Conservation (phyloP, 2,329 filamentous ascomycete species). For the Byssochlamys sp. region DNA sequence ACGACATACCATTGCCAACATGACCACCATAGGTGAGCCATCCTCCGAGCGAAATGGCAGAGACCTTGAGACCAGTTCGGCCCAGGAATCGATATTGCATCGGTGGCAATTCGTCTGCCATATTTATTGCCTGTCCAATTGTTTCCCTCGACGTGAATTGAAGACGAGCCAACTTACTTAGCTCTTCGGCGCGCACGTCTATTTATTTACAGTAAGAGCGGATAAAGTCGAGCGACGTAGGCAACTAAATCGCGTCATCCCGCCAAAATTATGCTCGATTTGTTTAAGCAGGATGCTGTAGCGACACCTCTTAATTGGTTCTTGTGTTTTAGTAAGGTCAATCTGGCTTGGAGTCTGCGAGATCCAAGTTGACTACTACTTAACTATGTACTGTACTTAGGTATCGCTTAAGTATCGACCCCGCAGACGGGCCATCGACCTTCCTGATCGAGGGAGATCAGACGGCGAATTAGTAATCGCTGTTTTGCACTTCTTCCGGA, state of each 20-base stretch:
- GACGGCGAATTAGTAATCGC: background rate
- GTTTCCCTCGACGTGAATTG: background rate
- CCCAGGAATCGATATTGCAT: constrained; percentile 2
- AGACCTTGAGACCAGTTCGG: constrained; percentile 58
- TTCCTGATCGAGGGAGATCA: background rate
- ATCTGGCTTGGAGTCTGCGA: background rate
- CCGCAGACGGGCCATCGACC: background rate
- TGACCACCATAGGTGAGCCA: constrained; percentile 53
- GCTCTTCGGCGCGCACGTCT: background rate
- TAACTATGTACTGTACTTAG: background rate
- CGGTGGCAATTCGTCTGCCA: background rate
- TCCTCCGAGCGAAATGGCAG: constrained; percentile 56
- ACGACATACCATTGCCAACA: constrained; percentile 50
- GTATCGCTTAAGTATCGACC: background rate
- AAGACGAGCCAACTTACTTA: background rate
- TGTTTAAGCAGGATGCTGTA: background rate
- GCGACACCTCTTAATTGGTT: background rate
- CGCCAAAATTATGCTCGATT: background rate
- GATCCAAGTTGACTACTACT: background rate
- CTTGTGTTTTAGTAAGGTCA: background rate
- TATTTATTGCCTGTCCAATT: background rate
- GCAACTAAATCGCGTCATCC: background rate
- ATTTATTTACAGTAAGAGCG: background rate
- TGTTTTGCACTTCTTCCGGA: background rate
- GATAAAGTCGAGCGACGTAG: background rate